These are phyloP conservation scores for Daldinia eschscholtzii DNA, from an alignment of 2,329 filamentous ascomycete genomes.

Conservation along the genomic window DNA sequence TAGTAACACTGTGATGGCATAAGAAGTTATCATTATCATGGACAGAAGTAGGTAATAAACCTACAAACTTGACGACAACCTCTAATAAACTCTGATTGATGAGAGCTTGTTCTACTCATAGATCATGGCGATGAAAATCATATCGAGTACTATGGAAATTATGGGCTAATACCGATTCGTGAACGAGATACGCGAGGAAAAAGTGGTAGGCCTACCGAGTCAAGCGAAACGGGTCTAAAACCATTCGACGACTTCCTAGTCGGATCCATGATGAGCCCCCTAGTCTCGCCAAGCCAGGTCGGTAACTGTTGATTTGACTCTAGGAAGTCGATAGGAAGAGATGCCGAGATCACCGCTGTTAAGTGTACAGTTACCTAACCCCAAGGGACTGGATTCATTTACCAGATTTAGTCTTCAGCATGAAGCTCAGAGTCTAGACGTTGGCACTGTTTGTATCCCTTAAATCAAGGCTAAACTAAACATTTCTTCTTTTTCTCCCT, in stretches of 20 bases:
- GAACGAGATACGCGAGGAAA: conserved; percentile 32
- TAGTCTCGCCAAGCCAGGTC: conserved; percentile 36
- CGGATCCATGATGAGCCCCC: conserved; percentile 35
- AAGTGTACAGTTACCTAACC: conserved; percentile 13
- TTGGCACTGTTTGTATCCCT: conserved; percentile 29
- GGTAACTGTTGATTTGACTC: conserved; percentile 35
- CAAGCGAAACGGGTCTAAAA: conserved; percentile 46
- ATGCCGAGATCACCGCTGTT: conserved; percentile 31
- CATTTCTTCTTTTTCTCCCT: conserved; percentile 11
- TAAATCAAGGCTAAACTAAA: conserved; percentile 4
- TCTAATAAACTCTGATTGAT: background rate
- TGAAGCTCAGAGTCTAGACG: background rate
- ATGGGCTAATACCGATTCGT: conserved; percentile 26
- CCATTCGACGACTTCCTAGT: conserved; percentile 34
- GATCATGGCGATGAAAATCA: conserved; percentile 12
- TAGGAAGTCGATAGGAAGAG: conserved; percentile 30
- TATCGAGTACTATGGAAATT: conserved; percentile 11
- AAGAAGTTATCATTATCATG: conserved; percentile 23
- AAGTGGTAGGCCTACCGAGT: conserved; percentile 38
- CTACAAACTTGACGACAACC: background rate
- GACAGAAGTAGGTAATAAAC: background rate
- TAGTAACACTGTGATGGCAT: conserved; percentile 18
- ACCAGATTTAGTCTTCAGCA: conserved; percentile 14
- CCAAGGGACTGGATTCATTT: conserved; percentile 5
- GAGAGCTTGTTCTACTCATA: conserved; percentile 1